Percentiles rank a stretch among this genome's conserved stretches.
Evolutionary conservation across 306 rosid species (phyloP).

Genomic region (Aeschynomene evenia): DNA sequence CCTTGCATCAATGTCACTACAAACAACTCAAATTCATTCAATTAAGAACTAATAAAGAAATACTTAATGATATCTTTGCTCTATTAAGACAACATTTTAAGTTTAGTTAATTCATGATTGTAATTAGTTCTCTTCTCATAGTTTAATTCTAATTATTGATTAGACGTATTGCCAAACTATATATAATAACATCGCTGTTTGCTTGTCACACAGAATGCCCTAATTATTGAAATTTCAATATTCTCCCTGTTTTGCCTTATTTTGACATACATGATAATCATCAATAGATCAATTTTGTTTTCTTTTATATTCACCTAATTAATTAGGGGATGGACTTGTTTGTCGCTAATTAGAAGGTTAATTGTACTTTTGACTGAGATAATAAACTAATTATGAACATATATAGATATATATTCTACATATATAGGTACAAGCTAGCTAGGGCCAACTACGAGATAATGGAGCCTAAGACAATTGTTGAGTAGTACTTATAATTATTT

Average conservation of each 20-base stretch:
- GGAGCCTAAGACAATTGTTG: conserved; percentile 15
- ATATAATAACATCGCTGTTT: not conserved
- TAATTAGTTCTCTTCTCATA: not conserved
- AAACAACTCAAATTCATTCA: not conserved
- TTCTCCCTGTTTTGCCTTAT: not conserved
- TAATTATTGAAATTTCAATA: not conserved
- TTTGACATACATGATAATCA: not conserved
- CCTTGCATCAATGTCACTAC: conserved; percentile 23
- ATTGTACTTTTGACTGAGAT: not conserved
- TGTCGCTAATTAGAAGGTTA: not conserved
- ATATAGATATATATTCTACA: not conserved
- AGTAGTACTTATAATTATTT: conserved; percentile 24
- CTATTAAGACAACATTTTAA: not conserved
- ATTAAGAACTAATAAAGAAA: not conserved
- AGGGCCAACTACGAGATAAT: not conserved
- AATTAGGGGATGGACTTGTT: not conserved
- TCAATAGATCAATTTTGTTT: not conserved
- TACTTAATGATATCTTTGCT: not conserved
- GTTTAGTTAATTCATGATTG: not conserved
- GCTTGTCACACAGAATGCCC: not conserved
- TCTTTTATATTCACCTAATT: not conserved
- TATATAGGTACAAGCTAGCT: not conserved
- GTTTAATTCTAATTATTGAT: not conserved
- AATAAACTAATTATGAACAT: not conserved
- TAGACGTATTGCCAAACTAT: not conserved